These are phyloP conservation scores for Xylariaceae sp. DNA, from an alignment of 2,329 filamentous ascomycete species.

Conservation along the genomic window DNA sequence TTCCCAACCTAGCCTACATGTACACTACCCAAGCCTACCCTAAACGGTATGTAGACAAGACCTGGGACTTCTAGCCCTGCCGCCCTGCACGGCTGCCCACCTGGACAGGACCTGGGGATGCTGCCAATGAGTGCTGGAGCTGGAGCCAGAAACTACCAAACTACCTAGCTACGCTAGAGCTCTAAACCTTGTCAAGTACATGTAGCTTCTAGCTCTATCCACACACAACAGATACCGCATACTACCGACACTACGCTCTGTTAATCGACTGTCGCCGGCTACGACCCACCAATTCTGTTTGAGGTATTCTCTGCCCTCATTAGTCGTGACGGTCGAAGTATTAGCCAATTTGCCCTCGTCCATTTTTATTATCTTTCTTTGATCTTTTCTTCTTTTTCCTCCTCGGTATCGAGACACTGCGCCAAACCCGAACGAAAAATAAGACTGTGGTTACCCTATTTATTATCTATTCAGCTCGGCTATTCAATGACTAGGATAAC, in stretches of 20 bases:
- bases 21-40: background rate
- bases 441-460: slow-evolving; percentile 25
- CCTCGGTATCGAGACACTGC: slow-evolving; percentile 33
- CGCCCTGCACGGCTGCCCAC: slow-evolving; percentile 18
- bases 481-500: slow-evolving; percentile 32
- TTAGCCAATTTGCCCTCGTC: slow-evolving; percentile 38
- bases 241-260: slow-evolving; percentile 16
- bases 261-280: slow-evolving; percentile 26
- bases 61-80: slow-evolving; percentile 22
- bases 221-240: background rate
- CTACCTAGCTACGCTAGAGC: background rate
- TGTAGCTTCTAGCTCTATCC: slow-evolving; percentile 24
- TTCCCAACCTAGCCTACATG: no score
- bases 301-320: slow-evolving; percentile 24
- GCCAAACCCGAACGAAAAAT: slow-evolving; percentile 18
- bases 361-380: slow-evolving; percentile 17
- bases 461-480: slow-evolving; percentile 39
- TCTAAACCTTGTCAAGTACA: background rate
- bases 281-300: slow-evolving; percentile 27
- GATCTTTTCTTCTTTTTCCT: slow-evolving; percentile 14
- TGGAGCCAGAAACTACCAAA: background rate
- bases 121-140: no score
- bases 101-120: no score
- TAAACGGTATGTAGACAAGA: background rate
- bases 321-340: slow-evolving; percentile 37